Percentiles rank a stretch among this genome's conserved stretches.
Evolutionary conservation across 176 grass and related monocot genomes (phyloP).

Genomic region (Echinochloa phyllopogon): DNA sequence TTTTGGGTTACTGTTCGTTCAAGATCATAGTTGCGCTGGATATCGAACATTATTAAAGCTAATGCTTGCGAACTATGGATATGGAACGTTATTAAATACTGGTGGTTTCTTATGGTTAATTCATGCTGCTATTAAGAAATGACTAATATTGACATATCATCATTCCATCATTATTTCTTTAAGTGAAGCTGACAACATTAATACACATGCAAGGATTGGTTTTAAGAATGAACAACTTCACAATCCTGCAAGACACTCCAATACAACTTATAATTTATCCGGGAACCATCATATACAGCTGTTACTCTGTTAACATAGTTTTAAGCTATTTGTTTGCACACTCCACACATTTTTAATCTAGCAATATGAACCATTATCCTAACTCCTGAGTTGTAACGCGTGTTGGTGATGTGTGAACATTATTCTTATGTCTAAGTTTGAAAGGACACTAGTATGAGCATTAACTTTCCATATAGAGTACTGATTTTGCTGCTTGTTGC

Average conservation of each 20-base stretch:
- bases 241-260: background rate
- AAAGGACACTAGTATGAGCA: background rate
- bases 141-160: background rate
- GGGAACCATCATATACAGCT: background rate
- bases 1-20: background rate
- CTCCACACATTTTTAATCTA: background rate
- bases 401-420: background rate
- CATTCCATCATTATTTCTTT: background rate
- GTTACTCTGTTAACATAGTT: background rate
- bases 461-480: background rate
- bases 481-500: background rate
- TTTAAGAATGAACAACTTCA: background rate
- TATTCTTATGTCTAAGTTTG: background rate
- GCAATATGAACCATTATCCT: background rate
- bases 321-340: background rate
- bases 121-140: background rate
- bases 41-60: background rate
- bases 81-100: background rate
- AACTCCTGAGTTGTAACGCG: background rate
- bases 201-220: background rate
- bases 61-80: background rate
- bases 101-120: background rate
- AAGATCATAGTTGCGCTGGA: background rate
- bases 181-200: background rate
- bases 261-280: background rate